Percentiles rank a stretch among this genome's conserved stretches.
phyloP scores from a whole-genome alignment of 78 protist genomes.

The Dictyostelium firmibasis region DNA sequence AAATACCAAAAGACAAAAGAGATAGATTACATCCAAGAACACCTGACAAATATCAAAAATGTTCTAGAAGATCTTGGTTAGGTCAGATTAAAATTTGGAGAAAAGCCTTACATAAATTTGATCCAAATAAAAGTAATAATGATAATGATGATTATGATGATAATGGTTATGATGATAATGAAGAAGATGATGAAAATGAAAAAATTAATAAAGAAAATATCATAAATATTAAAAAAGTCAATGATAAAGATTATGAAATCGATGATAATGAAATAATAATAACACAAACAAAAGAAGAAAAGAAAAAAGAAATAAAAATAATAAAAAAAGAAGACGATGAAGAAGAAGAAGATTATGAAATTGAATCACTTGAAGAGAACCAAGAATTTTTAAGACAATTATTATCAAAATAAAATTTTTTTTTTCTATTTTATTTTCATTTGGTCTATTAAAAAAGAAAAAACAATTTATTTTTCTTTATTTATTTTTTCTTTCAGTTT shows the following conservation, averaged over 20 bases:
- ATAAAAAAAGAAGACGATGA: not conserved
- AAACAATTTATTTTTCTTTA: not conserved
- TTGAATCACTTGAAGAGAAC: not conserved
- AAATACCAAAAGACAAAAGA: constrained; percentile 23
- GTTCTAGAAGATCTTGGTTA: constrained; percentile 81
- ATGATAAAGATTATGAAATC: not conserved
- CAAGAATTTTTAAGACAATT: constrained; percentile 14
- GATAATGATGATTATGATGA: not conserved
- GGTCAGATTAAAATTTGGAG: constrained; percentile 85
- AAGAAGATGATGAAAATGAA: not conserved
- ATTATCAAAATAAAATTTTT: not conserved
- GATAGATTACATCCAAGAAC: constrained; percentile 66
- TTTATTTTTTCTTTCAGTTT: not conserved
- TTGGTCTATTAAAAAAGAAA: not conserved
- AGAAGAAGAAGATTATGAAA: not conserved
- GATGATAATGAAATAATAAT: not conserved
- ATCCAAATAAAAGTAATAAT: constrained; percentile 36
- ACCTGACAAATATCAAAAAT: constrained; percentile 72
- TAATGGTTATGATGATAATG: not conserved
- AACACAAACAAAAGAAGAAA: not conserved
- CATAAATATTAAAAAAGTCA: not conserved
- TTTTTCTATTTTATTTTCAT: too few species aligned
- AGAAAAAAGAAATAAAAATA: not conserved
- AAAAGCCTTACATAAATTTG: constrained; percentile 79
- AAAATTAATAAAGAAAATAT: not conserved